Evolutionary conservation across 129 eudicot genomes (phyloP).

Genomic region (Saposhnikovia divaricata): DNA sequence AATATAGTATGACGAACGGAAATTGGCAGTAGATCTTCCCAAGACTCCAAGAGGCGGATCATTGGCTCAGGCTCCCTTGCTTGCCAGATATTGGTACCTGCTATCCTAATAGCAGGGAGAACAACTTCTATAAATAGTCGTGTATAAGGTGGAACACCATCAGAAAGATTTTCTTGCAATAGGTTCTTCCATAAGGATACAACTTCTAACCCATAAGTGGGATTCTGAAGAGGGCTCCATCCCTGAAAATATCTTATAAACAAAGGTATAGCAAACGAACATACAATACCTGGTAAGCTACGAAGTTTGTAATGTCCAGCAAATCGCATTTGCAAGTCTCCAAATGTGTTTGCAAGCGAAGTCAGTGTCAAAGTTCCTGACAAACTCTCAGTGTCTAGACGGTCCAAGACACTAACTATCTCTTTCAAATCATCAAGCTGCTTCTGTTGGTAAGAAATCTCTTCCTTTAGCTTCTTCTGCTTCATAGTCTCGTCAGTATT

Average conservation of each 20-base stretch:
- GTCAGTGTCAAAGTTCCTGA: constrained; percentile 52
- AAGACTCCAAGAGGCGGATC: constrained; percentile 57
- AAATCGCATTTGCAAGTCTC: constrained; percentile 39
- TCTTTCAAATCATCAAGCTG: constrained; percentile 60
- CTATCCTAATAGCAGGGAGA: constrained; percentile 64
- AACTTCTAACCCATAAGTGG: constrained; percentile 14
- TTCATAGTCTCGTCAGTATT: constrained; percentile 74
- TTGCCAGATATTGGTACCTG: constrained; percentile 73
- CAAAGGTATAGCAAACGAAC: constrained; percentile 22
- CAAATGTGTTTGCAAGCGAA: constrained; percentile 51
- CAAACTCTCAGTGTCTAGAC: too few relatives aligned
- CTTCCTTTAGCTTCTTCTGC: constrained; percentile 55
- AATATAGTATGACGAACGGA: constrained; percentile 57
- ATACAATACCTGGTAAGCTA: constrained; percentile 26
- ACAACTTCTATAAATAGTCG: constrained; percentile 70
- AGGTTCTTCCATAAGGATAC: constrained; percentile 15
- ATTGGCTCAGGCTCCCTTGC: constrained; percentile 77
- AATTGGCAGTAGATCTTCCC: constrained; percentile 66
- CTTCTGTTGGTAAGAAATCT: constrained; percentile 39
- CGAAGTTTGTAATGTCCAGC: constrained; percentile 22
- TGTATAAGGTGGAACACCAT: constrained; percentile 41
- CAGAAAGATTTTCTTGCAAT: constrained; percentile 28
- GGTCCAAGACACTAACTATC: too few relatives aligned
- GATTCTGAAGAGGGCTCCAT: constrained; percentile 22
- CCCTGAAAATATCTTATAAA: constrained; percentile 13